These are phyloP conservation scores for Xylaria palmicola DNA, from an alignment of 495 filamentous ascomycete genomes.

Conservation along the genomic window DNA sequence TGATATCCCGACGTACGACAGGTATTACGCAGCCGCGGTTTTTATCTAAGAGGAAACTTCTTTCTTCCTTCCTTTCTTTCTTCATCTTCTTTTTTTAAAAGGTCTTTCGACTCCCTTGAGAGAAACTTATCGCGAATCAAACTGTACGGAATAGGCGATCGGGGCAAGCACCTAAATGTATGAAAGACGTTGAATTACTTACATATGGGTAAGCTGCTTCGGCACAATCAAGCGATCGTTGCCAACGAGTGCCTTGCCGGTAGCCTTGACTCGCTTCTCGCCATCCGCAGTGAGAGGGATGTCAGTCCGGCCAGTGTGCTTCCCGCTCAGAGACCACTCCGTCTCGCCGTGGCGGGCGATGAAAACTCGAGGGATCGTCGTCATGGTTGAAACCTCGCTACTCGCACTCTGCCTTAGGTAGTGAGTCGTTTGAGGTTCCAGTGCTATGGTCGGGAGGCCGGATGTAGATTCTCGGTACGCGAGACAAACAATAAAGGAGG, in stretches of 20 bases:
- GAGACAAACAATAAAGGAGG: not conserved
- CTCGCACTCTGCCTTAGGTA: no score
- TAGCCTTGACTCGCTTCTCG: constrained; percentile 78
- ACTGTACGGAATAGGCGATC: not conserved
- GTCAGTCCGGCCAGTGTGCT: constrained; percentile 85
- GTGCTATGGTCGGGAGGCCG: not conserved
- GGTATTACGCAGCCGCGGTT: no score
- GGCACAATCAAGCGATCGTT: constrained; percentile 84
- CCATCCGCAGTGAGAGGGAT: constrained; percentile 84
- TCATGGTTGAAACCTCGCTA: constrained; percentile 11
- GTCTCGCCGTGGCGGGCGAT: constrained; percentile 93
- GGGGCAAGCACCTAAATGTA: not conserved
- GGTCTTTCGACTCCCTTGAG: no score
- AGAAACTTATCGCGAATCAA: not conserved
- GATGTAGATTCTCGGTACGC: not conserved
- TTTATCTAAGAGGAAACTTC: no score
- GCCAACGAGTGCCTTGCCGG: constrained; percentile 80
- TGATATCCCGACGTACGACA: no score
- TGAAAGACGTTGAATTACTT: constrained; percentile 28
- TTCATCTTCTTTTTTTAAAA: not conserved
- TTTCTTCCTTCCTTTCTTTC: no score
- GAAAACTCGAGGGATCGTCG: constrained; percentile 77
- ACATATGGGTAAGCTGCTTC: constrained; percentile 73
- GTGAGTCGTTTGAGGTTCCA: not conserved
- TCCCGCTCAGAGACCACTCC: constrained; percentile 92